phyloP scores from a whole-genome alignment of 495 filamentous ascomycete genomes.

The Daldinia childiae region DNA sequence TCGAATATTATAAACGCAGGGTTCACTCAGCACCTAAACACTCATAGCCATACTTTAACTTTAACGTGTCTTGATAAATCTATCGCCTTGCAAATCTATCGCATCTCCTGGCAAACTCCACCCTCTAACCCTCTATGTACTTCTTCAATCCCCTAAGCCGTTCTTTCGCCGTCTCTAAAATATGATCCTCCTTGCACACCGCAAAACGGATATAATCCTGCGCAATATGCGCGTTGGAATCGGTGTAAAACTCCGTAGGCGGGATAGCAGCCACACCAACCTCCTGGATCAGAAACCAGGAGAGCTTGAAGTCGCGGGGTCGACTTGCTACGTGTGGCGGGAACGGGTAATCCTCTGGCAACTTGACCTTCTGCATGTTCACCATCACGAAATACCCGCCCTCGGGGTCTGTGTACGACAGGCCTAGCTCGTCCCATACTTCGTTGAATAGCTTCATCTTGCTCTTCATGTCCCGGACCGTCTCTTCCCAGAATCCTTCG shows the following conservation, averaged over 20 bases:
- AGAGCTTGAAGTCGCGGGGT: slow-evolving; percentile 90
- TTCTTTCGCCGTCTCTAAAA: slow-evolving; percentile 90
- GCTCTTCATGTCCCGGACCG: slow-evolving; percentile 83
- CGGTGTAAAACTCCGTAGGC: slow-evolving; percentile 95
- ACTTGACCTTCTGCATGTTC: slow-evolving; percentile 84
- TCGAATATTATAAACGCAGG: neutral
- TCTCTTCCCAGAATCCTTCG: slow-evolving; percentile 87
- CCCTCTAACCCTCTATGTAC: slow-evolving; percentile 62
- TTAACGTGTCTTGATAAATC: slow-evolving; percentile 15
- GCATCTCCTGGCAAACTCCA: neutral
- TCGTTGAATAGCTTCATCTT: slow-evolving; percentile 89
- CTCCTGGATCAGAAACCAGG: slow-evolving; percentile 97
- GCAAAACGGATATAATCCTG: slow-evolving; percentile 96
- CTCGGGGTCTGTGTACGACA: slow-evolving; percentile 93
- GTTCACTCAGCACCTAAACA: neutral
- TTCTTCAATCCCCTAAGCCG: slow-evolving; percentile 85
- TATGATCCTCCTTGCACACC: slow-evolving; percentile 93
- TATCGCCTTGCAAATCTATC: neutral
- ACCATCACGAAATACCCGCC: slow-evolving; percentile 97
- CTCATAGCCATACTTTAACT: neutral
- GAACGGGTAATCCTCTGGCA: slow-evolving; percentile 85
- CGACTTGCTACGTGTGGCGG: slow-evolving; percentile 85
- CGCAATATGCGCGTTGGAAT: slow-evolving; percentile 79
- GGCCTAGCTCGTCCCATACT: slow-evolving; percentile 85
- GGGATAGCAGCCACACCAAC: slow-evolving; percentile 95